Conservation (phyloP, 2,329 filamentous ascomycete species). For the Colletotrichum chrysophilum region DNA sequence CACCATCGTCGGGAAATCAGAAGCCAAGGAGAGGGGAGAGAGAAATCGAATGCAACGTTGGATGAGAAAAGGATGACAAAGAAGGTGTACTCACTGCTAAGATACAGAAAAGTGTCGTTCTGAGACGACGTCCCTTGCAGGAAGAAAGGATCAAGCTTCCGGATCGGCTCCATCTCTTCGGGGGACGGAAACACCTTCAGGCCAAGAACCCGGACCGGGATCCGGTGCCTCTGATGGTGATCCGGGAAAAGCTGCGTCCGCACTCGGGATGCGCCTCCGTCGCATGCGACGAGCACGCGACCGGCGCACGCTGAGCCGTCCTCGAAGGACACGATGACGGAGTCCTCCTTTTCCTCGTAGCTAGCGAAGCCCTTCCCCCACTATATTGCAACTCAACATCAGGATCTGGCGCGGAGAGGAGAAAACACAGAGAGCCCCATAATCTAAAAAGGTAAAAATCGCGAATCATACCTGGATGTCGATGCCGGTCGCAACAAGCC, state of each 20-base stretch:
- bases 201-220: slow-evolving; percentile 57
- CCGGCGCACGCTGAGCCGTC: slow-evolving; percentile 48
- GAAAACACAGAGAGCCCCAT: not conserved
- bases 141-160: slow-evolving; percentile 57
- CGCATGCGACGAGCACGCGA: slow-evolving; percentile 53
- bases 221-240: slow-evolving; percentile 34
- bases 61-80: not conserved
- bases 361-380: slow-evolving; percentile 43
- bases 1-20: not conserved
- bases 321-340: slow-evolving; percentile 49
- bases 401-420: not conserved
- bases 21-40: not conserved
- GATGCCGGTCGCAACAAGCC: slow-evolving; percentile 49
- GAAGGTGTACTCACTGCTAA: slow-evolving; percentile 45
- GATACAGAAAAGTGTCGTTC: slow-evolving; percentile 57
- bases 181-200: slow-evolving; percentile 45
- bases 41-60: not conserved
- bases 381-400: slow-evolving; percentile 26
- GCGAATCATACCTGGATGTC: slow-evolving; percentile 42
- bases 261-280: slow-evolving; percentile 51
- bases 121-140: slow-evolving; percentile 58
- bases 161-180: slow-evolving; percentile 45
- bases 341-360: slow-evolving; percentile 28
- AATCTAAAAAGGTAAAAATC: not conserved
- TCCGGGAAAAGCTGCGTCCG: slow-evolving; percentile 42